Percentiles rank a stretch among this genome's conserved stretches.
Conservation (phyloP, 345 rosid genomes). For the Populus davidiana region DNA sequence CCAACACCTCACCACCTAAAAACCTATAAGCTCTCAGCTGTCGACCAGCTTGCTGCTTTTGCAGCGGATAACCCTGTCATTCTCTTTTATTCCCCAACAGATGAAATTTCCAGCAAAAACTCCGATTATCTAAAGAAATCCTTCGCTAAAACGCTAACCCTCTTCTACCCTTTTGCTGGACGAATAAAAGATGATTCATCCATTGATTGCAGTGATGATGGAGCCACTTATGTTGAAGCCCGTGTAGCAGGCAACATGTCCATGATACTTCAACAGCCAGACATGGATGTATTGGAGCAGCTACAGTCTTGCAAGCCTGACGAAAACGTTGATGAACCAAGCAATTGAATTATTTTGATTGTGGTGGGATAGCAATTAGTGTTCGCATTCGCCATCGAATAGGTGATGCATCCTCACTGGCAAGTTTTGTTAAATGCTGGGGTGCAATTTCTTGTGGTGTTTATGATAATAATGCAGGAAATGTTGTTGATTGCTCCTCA, state of each 20-base stretch:
- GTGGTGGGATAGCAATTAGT: conserved; percentile 20
- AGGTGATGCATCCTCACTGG: conserved; percentile 15
- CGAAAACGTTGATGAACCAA: not conserved
- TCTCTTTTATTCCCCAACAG: not conserved
- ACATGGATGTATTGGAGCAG: not conserved
- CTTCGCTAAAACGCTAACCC: conserved; percentile 3
- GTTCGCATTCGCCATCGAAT: conserved; percentile 9
- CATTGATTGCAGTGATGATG: conserved; percentile 17
- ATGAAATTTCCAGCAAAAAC: not conserved
- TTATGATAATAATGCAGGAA: not conserved
- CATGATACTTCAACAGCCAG: not conserved
- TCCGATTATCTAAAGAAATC: conserved; percentile 2
- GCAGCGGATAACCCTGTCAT: not conserved
- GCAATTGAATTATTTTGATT: conserved; percentile 13
- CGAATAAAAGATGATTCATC: not conserved
- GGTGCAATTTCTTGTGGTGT: not conserved
- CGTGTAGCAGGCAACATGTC: conserved; percentile 8
- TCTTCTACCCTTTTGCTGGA: conserved; percentile 14
- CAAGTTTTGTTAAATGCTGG: conserved; percentile 16
- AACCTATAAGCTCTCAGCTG: no score
- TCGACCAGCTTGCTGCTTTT: no score
- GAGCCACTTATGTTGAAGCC: not conserved
- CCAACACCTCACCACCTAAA: no score
- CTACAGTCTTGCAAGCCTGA: conserved; percentile 1
- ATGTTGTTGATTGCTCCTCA: conserved; percentile 17